Conservation (phyloP, 192 early-diverging fungal species). For the Backusella tuberculispora region DNA sequence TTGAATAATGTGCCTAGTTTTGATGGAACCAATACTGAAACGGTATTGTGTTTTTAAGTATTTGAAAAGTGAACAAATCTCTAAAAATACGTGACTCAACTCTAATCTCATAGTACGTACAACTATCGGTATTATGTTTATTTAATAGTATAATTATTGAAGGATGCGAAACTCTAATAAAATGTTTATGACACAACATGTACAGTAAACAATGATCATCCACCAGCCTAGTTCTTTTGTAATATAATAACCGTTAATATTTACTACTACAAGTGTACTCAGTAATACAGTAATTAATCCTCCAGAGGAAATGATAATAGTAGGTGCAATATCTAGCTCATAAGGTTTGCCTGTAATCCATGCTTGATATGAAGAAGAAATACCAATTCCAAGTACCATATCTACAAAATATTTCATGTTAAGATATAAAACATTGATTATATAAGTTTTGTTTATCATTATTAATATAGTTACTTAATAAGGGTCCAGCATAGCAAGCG, state of each 20-base stretch:
- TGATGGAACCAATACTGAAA: no score
- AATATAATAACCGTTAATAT: constrained; percentile 62
- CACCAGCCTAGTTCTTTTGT: constrained; percentile 58
- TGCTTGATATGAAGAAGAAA: constrained; percentile 64
- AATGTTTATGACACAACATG: constrained; percentile 64
- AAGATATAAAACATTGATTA: neutral
- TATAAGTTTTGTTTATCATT: neutral
- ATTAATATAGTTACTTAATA: constrained; percentile 67
- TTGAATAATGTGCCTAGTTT: no score
- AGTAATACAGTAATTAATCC: constrained; percentile 66
- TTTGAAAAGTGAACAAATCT: no score
- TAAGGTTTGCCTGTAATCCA: constrained; percentile 53
- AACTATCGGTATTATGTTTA: neutral
- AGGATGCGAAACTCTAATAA: constrained; percentile 51
- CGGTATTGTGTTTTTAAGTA: no score
- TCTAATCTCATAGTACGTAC: neutral
- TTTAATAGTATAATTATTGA: neutral
- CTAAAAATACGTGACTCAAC: neutral
- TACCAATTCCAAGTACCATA: constrained; percentile 82
- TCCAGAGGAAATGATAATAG: constrained; percentile 68
- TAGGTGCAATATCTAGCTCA: constrained; percentile 61
- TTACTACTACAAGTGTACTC: constrained; percentile 59
- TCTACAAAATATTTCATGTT: constrained; percentile 44
- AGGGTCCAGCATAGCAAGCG: constrained; percentile 93
- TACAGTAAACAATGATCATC: constrained; percentile 59